Percentiles rank a stretch among this genome's conserved stretches.
These are phyloP conservation scores for Gaertneriomyces sp. DNA, from an alignment of 192 early-diverging fungal genomes.

Conservation along the genomic window DNA sequence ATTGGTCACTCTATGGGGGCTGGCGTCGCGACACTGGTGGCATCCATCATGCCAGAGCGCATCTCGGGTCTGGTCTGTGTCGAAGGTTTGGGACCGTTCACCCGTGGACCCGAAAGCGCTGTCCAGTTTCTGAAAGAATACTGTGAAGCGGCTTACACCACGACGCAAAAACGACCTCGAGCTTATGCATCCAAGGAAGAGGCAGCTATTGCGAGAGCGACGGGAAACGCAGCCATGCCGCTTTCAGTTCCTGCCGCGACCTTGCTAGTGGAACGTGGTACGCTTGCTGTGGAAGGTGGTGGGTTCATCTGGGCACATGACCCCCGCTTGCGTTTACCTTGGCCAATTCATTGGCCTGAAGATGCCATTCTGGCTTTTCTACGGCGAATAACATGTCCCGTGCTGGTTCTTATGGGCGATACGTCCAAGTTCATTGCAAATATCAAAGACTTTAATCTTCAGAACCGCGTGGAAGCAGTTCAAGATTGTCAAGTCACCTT, in stretches of 20 bases:
- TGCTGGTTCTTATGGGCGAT: constrained; percentile 26
- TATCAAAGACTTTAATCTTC: constrained; percentile 8
- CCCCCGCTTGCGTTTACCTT: constrained; percentile 7
- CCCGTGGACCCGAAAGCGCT: neutral
- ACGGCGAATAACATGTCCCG: constrained; percentile 16
- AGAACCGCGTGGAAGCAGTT: neutral
- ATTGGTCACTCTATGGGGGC: constrained; percentile 34
- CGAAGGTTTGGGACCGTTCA: constrained; percentile 23
- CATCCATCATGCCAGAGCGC: constrained; percentile 3
- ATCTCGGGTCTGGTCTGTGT: constrained; percentile 14
- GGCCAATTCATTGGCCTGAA: constrained; percentile 10
- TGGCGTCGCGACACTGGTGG: constrained; percentile 9
- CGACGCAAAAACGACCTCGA: neutral
- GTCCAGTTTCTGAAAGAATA: neutral
- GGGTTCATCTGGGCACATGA: constrained; percentile 7
- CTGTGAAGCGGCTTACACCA: neutral
- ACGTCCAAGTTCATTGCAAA: neutral
- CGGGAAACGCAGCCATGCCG: constrained; percentile 12
- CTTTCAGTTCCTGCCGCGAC: constrained; percentile 19
- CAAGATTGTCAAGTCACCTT: constrained; percentile 13
- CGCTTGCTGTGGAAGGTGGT: neutral
- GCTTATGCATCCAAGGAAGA: constrained; percentile 14
- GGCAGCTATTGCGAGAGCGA: constrained; percentile 19
- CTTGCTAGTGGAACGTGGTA: constrained; percentile 23
- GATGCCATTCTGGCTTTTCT: constrained; percentile 22